Percentiles rank a stretch among this genome's conserved stretches.
These are phyloP conservation scores for Rhododendron ovatum DNA, from an alignment of 148 eudicot genomes.

Conservation along the genomic window DNA sequence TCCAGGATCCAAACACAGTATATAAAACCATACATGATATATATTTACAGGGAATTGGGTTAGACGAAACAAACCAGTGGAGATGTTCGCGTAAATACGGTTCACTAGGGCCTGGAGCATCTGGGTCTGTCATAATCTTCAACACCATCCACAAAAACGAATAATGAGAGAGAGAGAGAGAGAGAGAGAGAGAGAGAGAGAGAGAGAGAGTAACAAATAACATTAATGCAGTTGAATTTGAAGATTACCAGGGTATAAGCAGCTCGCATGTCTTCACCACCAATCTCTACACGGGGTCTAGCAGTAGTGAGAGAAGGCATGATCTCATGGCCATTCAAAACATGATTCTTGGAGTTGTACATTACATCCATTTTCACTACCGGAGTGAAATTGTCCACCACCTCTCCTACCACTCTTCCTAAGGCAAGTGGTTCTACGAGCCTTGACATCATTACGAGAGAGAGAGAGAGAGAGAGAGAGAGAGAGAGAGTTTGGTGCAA, in stretches of 20 bases:
- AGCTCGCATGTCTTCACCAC: constrained; percentile 1
- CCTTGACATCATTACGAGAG: constrained; percentile 43
- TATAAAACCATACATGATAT: too few relatives aligned
- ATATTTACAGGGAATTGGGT: not conserved
- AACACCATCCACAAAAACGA: not conserved
- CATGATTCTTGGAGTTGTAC: constrained; percentile 61
- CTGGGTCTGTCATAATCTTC: constrained; percentile 90
- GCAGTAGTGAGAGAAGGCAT: constrained; percentile 56
- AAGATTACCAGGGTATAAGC: not conserved
- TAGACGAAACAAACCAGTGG: constrained; percentile 54
- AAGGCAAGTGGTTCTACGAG: constrained; percentile 52
- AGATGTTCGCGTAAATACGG: constrained; percentile 76
- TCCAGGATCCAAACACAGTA: not conserved
- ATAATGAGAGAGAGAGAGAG: too few relatives aligned
- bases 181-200: not conserved
- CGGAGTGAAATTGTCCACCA: constrained; percentile 69
- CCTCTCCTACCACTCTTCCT: constrained; percentile 83
- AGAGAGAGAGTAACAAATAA: not conserved
- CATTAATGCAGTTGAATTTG: not conserved
- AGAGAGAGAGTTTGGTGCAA: not conserved
- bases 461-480: not conserved
- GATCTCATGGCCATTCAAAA: constrained; percentile 77
- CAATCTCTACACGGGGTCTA: constrained; percentile 32
- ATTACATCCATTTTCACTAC: constrained; percentile 55
- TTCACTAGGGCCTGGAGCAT: constrained; percentile 92